Conservation (phyloP, 352 stramenopile genomes). For the Phytophthora pinifolia region DNA sequence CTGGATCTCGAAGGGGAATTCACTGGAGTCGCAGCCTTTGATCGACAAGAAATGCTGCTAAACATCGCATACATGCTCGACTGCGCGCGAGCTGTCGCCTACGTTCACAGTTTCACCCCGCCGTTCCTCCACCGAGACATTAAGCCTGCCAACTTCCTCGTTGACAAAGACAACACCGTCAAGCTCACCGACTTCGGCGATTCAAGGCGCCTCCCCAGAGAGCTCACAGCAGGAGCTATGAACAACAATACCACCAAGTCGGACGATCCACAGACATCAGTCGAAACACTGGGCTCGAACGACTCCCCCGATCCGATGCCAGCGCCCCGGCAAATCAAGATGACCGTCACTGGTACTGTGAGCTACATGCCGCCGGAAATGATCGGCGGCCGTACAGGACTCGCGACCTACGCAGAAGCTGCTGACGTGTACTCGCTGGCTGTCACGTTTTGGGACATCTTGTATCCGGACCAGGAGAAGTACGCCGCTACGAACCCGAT, state of each 20-base stretch:
- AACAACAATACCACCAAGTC: background rate
- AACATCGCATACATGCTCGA: slow-evolving; percentile 67
- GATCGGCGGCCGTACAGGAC: slow-evolving; percentile 46
- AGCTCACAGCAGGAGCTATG: slow-evolving; percentile 7
- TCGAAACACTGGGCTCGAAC: slow-evolving; percentile 16
- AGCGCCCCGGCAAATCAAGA: slow-evolving; percentile 36
- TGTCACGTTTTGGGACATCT: slow-evolving; percentile 78
- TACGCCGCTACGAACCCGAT: slow-evolving; percentile 48
- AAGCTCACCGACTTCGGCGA: slow-evolving; percentile 77
- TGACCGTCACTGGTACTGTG: slow-evolving; percentile 71
- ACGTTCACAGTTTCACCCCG: slow-evolving; percentile 65
- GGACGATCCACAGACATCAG: slow-evolving; percentile 13
- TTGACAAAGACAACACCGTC: slow-evolving; percentile 49
- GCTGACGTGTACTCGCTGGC: slow-evolving; percentile 74
- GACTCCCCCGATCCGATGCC: slow-evolving; percentile 5
- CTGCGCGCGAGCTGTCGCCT: slow-evolving; percentile 53
- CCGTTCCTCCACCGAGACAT: slow-evolving; percentile 69
- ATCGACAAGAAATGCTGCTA: slow-evolving; percentile 45
- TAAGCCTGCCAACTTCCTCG: slow-evolving; percentile 66
- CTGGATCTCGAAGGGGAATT: slow-evolving; percentile 17
- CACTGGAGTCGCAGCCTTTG: slow-evolving; percentile 2
- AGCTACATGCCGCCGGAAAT: slow-evolving; percentile 80
- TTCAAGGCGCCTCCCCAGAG: slow-evolving; percentile 42
- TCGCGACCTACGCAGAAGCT: slow-evolving; percentile 57
- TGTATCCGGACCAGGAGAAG: slow-evolving; percentile 50